A percentile compares a stretch with the other conserved stretches of the same genome.
phyloP scores from a whole-genome alignment of 2,329 filamentous ascomycete species.

The Chaetomium globosum region DNA sequence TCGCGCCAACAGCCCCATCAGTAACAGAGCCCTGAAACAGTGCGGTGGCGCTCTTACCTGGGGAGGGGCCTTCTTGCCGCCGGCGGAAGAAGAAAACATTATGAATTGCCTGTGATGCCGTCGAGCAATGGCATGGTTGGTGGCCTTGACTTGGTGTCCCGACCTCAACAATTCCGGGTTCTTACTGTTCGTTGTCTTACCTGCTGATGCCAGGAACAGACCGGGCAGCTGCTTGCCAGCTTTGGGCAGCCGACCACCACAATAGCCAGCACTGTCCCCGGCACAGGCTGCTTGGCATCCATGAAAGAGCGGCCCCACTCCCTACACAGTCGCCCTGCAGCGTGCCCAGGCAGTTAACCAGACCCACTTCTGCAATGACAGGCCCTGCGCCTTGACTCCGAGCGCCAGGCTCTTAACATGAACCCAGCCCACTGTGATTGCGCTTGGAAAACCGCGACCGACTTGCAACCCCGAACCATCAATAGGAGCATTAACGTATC shows the following conservation, averaged over 20 bases:
- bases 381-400: constrained; percentile 13
- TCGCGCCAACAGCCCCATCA: constrained; percentile 39
- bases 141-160: constrained; percentile 20
- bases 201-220: constrained; percentile 17
- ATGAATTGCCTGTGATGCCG: constrained; percentile 33
- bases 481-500: not conserved
- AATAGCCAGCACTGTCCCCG: constrained; percentile 1
- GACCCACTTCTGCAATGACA: constrained; percentile 25
- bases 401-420: too few species aligned
- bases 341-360: not conserved
- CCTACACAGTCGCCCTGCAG: not conserved
- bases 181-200: constrained; percentile 11
- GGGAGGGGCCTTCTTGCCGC: constrained; percentile 69
- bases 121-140: constrained; percentile 32
- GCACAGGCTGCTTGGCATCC: constrained; percentile 8
- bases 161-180: not conserved
- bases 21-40: constrained; percentile 21
- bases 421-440: too few species aligned
- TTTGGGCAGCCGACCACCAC: constrained; percentile 25
- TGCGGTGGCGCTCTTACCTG: constrained; percentile 58
- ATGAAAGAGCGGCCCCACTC: constrained; percentile 8
- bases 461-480: constrained; percentile 6
- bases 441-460: constrained; percentile 1
- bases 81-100: constrained; percentile 68
- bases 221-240: constrained; percentile 30